Conservation (phyloP, 306 rosid species). For the Trifolium repens region DNA sequence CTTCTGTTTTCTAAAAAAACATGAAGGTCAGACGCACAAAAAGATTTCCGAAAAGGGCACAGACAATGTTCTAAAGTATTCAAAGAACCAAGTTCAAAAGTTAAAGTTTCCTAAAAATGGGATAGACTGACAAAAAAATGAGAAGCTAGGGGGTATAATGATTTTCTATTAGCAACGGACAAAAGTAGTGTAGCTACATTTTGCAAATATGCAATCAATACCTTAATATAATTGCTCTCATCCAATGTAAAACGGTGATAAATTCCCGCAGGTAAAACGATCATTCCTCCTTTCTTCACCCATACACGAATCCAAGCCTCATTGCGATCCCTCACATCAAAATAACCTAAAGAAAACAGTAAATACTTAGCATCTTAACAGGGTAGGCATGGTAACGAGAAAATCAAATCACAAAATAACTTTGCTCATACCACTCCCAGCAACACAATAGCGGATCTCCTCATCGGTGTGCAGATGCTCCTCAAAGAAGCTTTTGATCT, state of each 20-base stretch:
- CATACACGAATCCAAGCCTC: constrained; percentile 95
- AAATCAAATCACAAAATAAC: constrained; percentile 29
- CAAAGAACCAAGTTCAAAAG: constrained; percentile 13
- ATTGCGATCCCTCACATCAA: constrained; percentile 85
- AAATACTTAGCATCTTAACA: constrained; percentile 39
- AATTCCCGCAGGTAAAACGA: constrained; percentile 95
- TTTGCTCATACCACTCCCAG: constrained; percentile 80
- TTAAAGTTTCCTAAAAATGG: constrained; percentile 3
- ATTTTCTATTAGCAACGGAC: not conserved
- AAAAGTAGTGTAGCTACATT: not conserved
- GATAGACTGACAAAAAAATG: not conserved
- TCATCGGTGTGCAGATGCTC: constrained; percentile 98
- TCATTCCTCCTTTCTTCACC: constrained; percentile 95
- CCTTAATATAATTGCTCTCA: constrained; percentile 92
- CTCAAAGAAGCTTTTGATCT: constrained; percentile 84
- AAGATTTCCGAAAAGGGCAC: constrained; percentile 12
- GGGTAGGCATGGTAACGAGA: not conserved
- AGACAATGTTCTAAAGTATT: not conserved
- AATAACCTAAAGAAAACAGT: constrained; percentile 70
- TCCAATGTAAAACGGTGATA: constrained; percentile 98
- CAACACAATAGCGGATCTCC: constrained; percentile 89
- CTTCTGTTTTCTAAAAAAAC: constrained; percentile 2
- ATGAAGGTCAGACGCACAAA: not conserved
- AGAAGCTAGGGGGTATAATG: constrained; percentile 3
- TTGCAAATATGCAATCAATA: constrained; percentile 42